phyloP scores from a whole-genome alignment of 176 grass and related monocot genomes.

The Avena insularis region DNA sequence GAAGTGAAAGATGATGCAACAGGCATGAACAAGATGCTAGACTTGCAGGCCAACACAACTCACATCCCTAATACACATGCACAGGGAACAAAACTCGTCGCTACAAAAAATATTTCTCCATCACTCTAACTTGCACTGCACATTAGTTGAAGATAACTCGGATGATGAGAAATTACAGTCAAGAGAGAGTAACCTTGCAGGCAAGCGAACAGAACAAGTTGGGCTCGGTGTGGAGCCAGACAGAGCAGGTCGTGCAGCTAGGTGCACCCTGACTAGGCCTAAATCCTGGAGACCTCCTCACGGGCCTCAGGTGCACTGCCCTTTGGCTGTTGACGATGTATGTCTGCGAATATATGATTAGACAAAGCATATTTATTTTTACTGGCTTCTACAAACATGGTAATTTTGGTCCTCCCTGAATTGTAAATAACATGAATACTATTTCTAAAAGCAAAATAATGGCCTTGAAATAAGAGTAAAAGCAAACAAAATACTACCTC shows the following conservation, averaged over 20 bases:
- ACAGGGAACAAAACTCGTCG: background rate
- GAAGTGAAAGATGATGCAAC: background rate
- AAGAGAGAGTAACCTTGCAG: conserved; percentile 27
- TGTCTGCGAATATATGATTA: conserved; percentile 1
- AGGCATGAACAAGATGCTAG: background rate
- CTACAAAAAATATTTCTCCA: too few relatives aligned
- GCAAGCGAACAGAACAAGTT: conserved; percentile 5
- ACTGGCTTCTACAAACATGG: background rate
- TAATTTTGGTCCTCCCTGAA: background rate
- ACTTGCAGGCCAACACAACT: background rate
- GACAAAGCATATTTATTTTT: background rate
- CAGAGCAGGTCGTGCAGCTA: background rate
- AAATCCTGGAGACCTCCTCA: background rate
- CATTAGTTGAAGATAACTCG: background rate
- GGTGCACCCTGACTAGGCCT: background rate
- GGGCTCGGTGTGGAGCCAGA: background rate
- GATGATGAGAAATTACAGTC: background rate
- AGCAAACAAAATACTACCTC: too few relatives aligned
- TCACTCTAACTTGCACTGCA: background rate
- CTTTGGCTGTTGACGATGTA: background rate
- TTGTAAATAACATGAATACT: background rate
- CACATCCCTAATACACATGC: background rate
- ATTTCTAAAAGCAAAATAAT: too few relatives aligned
- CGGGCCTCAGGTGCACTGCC: conserved; percentile 30
- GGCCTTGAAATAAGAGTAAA: too few relatives aligned